Evolutionary conservation across 2,329 filamentous ascomycete genomes (phyloP), one percentile per base, ranked within the genome.

Genomic region (Sclerotinia subarctica): DNA sequence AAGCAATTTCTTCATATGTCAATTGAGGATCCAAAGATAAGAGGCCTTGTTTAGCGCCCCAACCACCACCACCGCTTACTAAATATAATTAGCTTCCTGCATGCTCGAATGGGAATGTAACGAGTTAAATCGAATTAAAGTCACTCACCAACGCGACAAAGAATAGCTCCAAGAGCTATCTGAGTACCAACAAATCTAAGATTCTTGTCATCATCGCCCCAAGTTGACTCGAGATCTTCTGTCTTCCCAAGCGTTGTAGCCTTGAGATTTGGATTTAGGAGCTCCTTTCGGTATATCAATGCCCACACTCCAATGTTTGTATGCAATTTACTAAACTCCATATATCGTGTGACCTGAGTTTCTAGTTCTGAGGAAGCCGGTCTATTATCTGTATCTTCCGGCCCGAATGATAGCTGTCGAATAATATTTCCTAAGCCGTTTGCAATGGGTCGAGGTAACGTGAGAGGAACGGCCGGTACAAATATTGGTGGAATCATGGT

Each of bases 41-140:
- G 0, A 96, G 80, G 0, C 92, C 92, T 73, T 90, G 88, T 77
- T 94, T 95, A 67, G 85, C 82, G 21, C 92, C 92, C 92, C 92
- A 96, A 26, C 92, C 92, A 53, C 92, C 92, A 57, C 92, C 92
- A 5, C 92, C 92, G 74, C 91, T 93, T 71, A 94, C 86, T 84
- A 81, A 53, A 46, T 3, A 42, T 6, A 32, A 60, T 66, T 71
- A 32, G 51, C 44, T 10, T 29, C 19, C 24, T 63, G 26, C 17
- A 63, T 63, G 21, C 32, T 13, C 17, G 21, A 15, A 49, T 74
- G 59, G 72, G 72, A 11, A 58, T 47, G 63, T 51, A 21, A 53
- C 11, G 11, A 13, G 29, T 7, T 29, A 46, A 26, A 26, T 35
- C 38, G 5, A 54, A 8, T 44, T 38, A 8, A 51, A 32, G 19